Percentiles rank a stretch among this genome's conserved stretches.
Evolutionary conservation across 495 filamentous ascomycete species (phyloP).

Genomic region (Aspergillus saccharolyticus): DNA sequence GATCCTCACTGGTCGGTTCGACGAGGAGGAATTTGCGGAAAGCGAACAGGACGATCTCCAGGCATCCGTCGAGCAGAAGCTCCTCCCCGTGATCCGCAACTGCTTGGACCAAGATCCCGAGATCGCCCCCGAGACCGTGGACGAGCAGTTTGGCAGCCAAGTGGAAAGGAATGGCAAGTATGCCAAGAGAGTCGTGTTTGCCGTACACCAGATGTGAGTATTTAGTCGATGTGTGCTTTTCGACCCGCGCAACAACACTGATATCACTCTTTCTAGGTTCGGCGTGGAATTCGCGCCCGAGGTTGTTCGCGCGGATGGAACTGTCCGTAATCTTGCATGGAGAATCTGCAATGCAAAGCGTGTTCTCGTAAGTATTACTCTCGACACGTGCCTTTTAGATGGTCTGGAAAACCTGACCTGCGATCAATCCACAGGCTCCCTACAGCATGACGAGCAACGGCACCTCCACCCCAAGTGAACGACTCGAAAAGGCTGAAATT

Average conservation of each 20-base stretch:
- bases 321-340: constrained; percentile 87
- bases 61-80: constrained; percentile 62
- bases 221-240: background rate
- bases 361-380: constrained; percentile 59
- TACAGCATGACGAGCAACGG: constrained; percentile 46
- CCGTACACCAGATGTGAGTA: constrained; percentile 78
- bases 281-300: constrained; percentile 91
- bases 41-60: constrained; percentile 42
- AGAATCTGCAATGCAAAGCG: constrained; percentile 92
- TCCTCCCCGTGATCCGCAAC: constrained; percentile 79
- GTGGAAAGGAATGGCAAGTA: constrained; percentile 86
- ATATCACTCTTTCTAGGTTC: constrained; percentile 54
- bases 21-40: constrained; percentile 53
- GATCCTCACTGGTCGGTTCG: constrained; percentile 72
- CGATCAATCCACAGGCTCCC: constrained; percentile 30
- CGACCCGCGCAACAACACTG: background rate
- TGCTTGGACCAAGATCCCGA: constrained; percentile 91
- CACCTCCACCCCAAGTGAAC: constrained; percentile 36
- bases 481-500: constrained; percentile 15
- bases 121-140: constrained; percentile 73
- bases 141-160: constrained; percentile 76
- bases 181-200: constrained; percentile 83
- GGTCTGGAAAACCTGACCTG: constrained; percentile 1
- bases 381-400: background rate
- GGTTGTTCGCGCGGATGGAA: constrained; percentile 90